phyloP scores from a whole-genome alignment of 148 eudicot genomes.

The Spergularia marina region DNA sequence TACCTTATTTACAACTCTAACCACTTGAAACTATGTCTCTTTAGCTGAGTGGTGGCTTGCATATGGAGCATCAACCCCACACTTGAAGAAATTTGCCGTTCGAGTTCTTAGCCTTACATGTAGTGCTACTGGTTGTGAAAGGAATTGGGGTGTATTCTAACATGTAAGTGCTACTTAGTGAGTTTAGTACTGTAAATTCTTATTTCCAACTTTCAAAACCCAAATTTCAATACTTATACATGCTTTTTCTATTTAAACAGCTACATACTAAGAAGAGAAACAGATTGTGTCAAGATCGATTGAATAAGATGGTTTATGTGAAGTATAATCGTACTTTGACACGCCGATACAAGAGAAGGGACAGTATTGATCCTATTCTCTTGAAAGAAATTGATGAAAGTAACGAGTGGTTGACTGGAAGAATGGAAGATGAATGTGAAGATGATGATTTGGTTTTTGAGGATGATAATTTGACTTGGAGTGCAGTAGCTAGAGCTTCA shows the following conservation, averaged over 20 bases:
- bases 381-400: conserved; percentile 1
- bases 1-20: no score
- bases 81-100: background rate
- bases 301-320: conserved; percentile 6
- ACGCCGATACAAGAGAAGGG: background rate
- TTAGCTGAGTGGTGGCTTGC: background rate
- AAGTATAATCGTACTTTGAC: conserved; percentile 6
- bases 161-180: background rate
- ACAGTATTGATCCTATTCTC: conserved; percentile 1
- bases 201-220: no score
- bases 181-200: no score
- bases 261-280: conserved; percentile 8
- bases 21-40: no score
- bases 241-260: no score
- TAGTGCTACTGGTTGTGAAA: background rate
- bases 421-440: background rate
- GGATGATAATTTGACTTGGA: conserved; percentile 1
- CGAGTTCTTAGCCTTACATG: background rate
- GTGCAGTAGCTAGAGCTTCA: background rate
- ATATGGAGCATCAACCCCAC: background rate
- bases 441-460: background rate
- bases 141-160: background rate
- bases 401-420: conserved; percentile 5
- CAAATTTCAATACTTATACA: no score
- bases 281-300: background rate